Base-by-base conservation (phyloP, 139 green algal genomes). In the Volvox africanus region DNA sequence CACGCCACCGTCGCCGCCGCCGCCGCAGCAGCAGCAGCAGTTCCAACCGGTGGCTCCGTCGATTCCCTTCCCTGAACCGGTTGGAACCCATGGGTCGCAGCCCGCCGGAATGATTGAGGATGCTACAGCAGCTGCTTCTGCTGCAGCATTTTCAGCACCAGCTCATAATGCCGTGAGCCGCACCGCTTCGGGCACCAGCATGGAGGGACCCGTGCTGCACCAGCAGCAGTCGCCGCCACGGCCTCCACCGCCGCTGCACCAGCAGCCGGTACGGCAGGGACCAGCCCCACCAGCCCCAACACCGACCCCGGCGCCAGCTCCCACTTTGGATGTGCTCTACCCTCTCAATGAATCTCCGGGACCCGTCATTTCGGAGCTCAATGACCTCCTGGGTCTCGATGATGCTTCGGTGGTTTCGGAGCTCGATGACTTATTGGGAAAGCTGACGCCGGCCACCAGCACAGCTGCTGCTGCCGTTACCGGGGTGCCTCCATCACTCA, bases 401-500 rank as follows among this genome's bases (percentile, higher is more conserved):
- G 55, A 20, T 9, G 44, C n/a, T 18, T 61, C 16, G 16, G 13
- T 30, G 55, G n/a, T 61, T 61, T 87, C 82, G 1, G 82, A 88
- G 22, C 82, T 88, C 13, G 82, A 88, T 77, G 65, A 79, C 30
- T 36, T 88, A 36, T 67, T 88, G 65, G 33, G 33, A 17, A 65
- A 44, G 65, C 65, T 88, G 82, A 22, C 20, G 16, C 28, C 32
- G 35, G 13, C 35, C 13, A 24, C 44, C 44, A 55, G n/a, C n/a
- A 73, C 65, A 73, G 16, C 36, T 26, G 78, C n/a, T 11, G 21
- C 24, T 12, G 50, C 36, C 37, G 35, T 21, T 36, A 68, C 5
- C 44, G 44, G 44, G 44, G 44, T n/a, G n/a, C n/a, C n/a, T n/a
- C n/a, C n/a, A n/a, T n/a, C n/a, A n/a, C n/a, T n/a, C n/a, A n/a